These are phyloP conservation scores for Lasiodiplodia sp. DNA, from an alignment of 2,329 filamentous ascomycete genomes.

Conservation along the genomic window DNA sequence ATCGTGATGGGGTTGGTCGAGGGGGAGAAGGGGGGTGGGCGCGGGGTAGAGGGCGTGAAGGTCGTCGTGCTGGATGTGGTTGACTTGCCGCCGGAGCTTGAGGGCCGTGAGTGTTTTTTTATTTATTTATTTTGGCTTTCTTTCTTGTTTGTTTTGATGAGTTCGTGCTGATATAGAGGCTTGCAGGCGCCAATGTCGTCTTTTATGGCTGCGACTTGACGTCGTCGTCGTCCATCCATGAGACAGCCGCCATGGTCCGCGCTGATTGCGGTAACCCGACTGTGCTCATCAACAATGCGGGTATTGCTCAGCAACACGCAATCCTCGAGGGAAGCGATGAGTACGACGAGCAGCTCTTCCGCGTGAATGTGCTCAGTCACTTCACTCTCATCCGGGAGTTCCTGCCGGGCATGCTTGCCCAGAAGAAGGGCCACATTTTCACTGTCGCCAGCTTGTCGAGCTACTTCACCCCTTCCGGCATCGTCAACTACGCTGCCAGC, in stretches of 20 bases:
- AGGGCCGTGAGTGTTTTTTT: slow-evolving; percentile 32
- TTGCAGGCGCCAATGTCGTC: slow-evolving; percentile 35
- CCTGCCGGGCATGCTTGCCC: slow-evolving; percentile 40
- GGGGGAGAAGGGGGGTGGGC: background rate
- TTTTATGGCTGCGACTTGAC: slow-evolving; percentile 41
- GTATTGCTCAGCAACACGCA: slow-evolving; percentile 33
- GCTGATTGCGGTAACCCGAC: slow-evolving; percentile 37
- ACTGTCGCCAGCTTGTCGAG: slow-evolving; percentile 42
- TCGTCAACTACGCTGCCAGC: slow-evolving; percentile 41
- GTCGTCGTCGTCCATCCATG: slow-evolving; percentile 33
- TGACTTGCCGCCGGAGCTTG: slow-evolving; percentile 37
- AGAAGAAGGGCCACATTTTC: slow-evolving; percentile 42
- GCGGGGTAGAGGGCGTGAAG: slow-evolving; percentile 53
- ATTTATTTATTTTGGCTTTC: background rate
- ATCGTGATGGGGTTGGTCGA: slow-evolving; percentile 40
- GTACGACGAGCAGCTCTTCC: slow-evolving; percentile 38
- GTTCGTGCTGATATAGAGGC: background rate
- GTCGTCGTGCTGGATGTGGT: slow-evolving; percentile 39
- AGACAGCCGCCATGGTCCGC: slow-evolving; percentile 36
- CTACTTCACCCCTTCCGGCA: slow-evolving; percentile 36
- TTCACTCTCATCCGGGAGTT: slow-evolving; percentile 41
- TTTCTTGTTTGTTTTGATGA: background rate
- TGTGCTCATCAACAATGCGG: slow-evolving; percentile 45
- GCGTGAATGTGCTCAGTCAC: slow-evolving; percentile 42
- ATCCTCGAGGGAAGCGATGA: slow-evolving; percentile 37